These are phyloP conservation scores for Trametes sp. DNA, from an alignment of 1,284 basidiomycete genomes.

Conservation along the genomic window DNA sequence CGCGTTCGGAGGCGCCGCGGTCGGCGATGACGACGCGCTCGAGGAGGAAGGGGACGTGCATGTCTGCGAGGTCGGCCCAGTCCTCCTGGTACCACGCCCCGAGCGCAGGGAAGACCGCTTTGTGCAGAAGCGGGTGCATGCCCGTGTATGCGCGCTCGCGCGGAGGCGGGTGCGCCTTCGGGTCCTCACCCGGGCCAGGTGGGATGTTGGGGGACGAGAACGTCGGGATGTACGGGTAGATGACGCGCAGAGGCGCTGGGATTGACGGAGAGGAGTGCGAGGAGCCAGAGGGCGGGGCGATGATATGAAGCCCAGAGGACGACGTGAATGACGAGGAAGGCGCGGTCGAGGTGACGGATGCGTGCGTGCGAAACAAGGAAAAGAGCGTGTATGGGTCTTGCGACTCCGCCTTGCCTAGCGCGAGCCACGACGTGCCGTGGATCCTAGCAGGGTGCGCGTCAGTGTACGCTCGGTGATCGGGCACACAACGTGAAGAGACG, in stretches of 20 bases:
- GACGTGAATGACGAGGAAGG: constrained; percentile 33
- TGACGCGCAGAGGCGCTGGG: constrained; percentile 72
- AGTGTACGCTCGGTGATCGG: constrained; percentile 4
- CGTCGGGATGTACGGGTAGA: constrained; percentile 72
- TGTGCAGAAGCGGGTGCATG: constrained; percentile 67
- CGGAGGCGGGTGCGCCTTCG: constrained; percentile 41
- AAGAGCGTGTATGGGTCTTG: constrained; percentile 78
- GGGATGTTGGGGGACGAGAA: constrained; percentile 55
- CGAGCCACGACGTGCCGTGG: constrained; percentile 40
- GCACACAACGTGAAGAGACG: constrained; percentile 16
- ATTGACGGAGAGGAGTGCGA: constrained; percentile 46
- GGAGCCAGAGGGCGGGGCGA: constrained; percentile 49
- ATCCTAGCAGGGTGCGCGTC: constrained; percentile 31
- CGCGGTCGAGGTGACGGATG: constrained; percentile 58
- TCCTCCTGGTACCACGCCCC: constrained; percentile 75
- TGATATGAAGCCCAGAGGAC: constrained; percentile 45
- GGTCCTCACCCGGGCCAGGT: constrained; percentile 27
- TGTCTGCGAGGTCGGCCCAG: constrained; percentile 75
- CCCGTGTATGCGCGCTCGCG: constrained; percentile 44
- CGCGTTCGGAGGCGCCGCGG: constrained; percentile 67
- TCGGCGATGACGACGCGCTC: constrained; percentile 83
- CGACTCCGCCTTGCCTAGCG: constrained; percentile 36
- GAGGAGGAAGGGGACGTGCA: constrained; percentile 74
- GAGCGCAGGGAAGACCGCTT: constrained; percentile 78
- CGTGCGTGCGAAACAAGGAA: constrained; percentile 82